These are phyloP conservation scores for Taphrina deformans DNA, from an alignment of 1,139 yeast species.

Conservation along the genomic window DNA sequence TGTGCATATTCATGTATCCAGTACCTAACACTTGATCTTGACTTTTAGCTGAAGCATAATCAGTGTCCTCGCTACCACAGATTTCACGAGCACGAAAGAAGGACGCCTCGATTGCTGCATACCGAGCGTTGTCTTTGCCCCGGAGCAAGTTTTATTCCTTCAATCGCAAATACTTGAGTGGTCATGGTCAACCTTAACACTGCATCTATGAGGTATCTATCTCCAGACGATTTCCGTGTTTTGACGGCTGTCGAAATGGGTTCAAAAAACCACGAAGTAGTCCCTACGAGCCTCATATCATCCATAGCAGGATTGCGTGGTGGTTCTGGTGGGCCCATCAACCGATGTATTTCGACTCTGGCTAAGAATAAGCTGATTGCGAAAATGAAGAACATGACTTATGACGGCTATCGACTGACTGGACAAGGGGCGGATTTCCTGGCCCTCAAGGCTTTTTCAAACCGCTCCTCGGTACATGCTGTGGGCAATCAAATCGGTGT, in stretches of 20 bases:
- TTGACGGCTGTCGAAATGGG: constrained; percentile 89
- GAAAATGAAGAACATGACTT: constrained; percentile 60
- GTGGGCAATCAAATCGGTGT: constrained; percentile 91
- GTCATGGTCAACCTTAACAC: constrained; percentile 68
- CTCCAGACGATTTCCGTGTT: constrained; percentile 86
- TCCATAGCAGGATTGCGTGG: constrained; percentile 77
- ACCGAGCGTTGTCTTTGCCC: no score
- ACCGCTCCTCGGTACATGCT: constrained; percentile 69
- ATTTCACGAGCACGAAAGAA: no score
- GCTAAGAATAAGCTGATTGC: constrained; percentile 82
- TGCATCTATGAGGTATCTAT: constrained; percentile 86
- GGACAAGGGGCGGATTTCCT: constrained; percentile 89
- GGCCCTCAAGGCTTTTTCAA: constrained; percentile 76
- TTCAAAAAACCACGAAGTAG: constrained; percentile 88
- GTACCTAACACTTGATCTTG: no score
- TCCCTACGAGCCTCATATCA: constrained; percentile 82
- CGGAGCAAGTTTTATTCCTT: no score
- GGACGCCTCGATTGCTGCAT: no score
- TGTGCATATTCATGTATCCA: no score
- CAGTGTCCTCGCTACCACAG: no score
- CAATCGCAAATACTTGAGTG: no score
- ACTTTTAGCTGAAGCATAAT: no score
- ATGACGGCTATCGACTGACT: constrained; percentile 84
- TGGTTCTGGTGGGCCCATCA: constrained; percentile 61
- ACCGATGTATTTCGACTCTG: constrained; percentile 74